Evolutionary conservation across 805 yeast genomes (phyloP), one percentile per base, ranked within the genome.

Genomic region (Pichia deserticola): DNA sequence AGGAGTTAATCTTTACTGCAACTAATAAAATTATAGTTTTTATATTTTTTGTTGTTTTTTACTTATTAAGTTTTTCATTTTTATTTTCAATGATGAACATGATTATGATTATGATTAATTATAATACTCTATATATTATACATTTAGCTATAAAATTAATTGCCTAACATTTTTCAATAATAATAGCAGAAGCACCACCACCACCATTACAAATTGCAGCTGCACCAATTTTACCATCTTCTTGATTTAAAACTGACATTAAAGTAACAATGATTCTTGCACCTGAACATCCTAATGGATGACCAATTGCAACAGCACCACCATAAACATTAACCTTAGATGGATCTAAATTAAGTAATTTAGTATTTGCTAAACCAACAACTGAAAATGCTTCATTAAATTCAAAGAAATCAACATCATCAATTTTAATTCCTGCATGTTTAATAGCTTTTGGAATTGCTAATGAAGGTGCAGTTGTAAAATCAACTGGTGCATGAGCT

Each of bases 191-290:
- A 45, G 97, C 98, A 67, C 99, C 99, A 67, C 99, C 99, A 63
- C 99, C 99, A 75, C 99, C 99, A 70, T 93, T 93, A 78, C 99
- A 93, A 65, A 93, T 84, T 68, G 89, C 97, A 61, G 97, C 97
- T 58, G 82, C 89, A 68, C 99, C 99, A 59, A 82, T 69, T 73
- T 84, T 88, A 60, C 92, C 95, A 49, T 71, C 71, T 75, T 93
- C 98, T 73, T 92, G 97, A 37, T 70, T 57, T 64, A 93, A 79
- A 15, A 90, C 89, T 45, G 89, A 79, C 51, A 82, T 62, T 68
- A 93, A 77, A 32, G 99, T 93, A 57, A 88, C 90, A 51, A 93
- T 80, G 62, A 93, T 79, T 76, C 97, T 80, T 43, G 95, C 95
- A 69, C 97, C 97, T n/a, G 96, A 86, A 65, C 92, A 84, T 51